Evolutionary conservation across 805 yeast species (phyloP), one percentile per base, ranked within the genome.

Genomic region (Wickerhamiella azyma): DNA sequence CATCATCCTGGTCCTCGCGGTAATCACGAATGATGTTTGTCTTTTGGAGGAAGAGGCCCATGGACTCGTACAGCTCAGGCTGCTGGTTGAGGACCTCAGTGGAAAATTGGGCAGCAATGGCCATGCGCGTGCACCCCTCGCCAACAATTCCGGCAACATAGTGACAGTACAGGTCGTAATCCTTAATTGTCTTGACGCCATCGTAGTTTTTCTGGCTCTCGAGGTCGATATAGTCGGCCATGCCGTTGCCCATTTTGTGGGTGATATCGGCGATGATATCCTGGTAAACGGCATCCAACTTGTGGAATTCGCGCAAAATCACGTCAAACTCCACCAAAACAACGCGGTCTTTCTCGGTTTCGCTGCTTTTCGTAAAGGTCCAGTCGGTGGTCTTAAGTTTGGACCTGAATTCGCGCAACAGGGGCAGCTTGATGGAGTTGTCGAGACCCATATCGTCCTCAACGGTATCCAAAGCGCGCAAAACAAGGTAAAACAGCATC

Each of bases 121-220:
- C 76, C 63, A 92, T 69, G 51, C 81, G 75, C 9, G 97, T 86
- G 54, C 86, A 70, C 2, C 98, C 98, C 59, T 86, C 96, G 48
- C 99, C 98, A 36, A 92, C 97, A 45, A 92, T 70, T 2, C 98
- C 99, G 1, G 99, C 98, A 49, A 92, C 99, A 59, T 88, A 85
- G 65, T 88, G 88, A 65, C 99, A 92, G 68, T 92, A 92, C 50
- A 81, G 69, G 60, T 92, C 88, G 61, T 82, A 92, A 59, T 86
- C 97, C 50, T 73, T 69, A 39, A 83, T 61, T 1, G 96, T 85
- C 41, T 67, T 68, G 40, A 92, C 79, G 1, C 97, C 97, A 50
- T 76, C 76, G 53, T 74, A 60, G 61, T 85, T 85, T 67, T 84
- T 84, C 39, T 56, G 55, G 51, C 79, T 72, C 43, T 81, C 92